Conservation (phyloP, 2,329 filamentous ascomycete species). For the Alternaria brassicicola region DNA sequence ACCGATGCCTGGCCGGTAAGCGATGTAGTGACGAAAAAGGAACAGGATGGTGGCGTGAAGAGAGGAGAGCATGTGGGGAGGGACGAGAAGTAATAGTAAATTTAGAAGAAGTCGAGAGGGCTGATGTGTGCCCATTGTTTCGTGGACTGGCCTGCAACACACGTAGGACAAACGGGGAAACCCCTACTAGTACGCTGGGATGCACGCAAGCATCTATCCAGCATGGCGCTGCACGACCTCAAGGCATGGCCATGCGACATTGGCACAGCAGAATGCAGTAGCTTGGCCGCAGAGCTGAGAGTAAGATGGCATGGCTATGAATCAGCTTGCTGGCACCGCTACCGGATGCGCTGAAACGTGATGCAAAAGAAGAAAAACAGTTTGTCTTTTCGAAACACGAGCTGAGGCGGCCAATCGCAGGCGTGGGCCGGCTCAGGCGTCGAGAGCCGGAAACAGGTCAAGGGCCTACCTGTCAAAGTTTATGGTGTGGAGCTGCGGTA, state of each 20-base stretch:
- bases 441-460: constrained; percentile 24
- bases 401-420: constrained; percentile 28
- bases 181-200: constrained; percentile 35
- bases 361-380: constrained; percentile 23
- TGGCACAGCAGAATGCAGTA: constrained; percentile 34
- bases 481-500: constrained; percentile 31
- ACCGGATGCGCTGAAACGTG: constrained; percentile 19
- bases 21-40: constrained; percentile 31
- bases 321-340: constrained; percentile 14
- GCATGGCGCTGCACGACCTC: constrained; percentile 36
- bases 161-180: constrained; percentile 40
- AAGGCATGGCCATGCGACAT: constrained; percentile 24
- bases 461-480: constrained; percentile 38
- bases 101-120: constrained; percentile 37
- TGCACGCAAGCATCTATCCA: constrained; percentile 40
- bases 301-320: constrained; percentile 8
- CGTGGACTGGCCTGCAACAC: constrained; percentile 40
- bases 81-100: constrained; percentile 41
- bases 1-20: constrained; percentile 28
- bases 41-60: constrained; percentile 27
- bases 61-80: constrained; percentile 37
- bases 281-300: constrained; percentile 25
- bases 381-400: constrained; percentile 16
- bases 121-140: constrained; percentile 42
- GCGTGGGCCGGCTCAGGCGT: constrained; percentile 13